These are phyloP conservation scores for Paramecium caudatum DNA, from an alignment of 73 alveolate genomes.

Conservation along the genomic window DNA sequence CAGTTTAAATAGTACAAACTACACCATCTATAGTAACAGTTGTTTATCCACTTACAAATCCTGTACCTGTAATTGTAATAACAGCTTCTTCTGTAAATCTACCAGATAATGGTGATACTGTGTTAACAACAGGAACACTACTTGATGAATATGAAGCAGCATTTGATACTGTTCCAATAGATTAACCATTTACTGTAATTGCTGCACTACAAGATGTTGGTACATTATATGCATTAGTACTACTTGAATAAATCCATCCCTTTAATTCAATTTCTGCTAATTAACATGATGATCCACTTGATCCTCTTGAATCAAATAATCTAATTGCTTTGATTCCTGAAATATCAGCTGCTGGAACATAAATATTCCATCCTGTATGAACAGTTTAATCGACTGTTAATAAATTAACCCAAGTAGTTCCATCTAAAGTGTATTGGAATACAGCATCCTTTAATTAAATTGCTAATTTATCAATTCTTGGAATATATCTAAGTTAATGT, in stretches of 20 bases:
- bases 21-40: constrained; percentile 81
- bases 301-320: constrained; percentile 65
- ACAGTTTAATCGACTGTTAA: constrained; percentile 58
- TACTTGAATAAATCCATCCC: constrained; percentile 53
- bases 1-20: constrained; percentile 69
- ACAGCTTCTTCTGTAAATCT: constrained; percentile 13
- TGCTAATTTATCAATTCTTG: constrained; percentile 65
- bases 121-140: constrained; percentile 6
- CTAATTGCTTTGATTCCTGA: constrained; percentile 12
- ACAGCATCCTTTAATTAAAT: constrained; percentile 48
- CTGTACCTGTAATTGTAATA: constrained; percentile 65
- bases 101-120: constrained; percentile 48
- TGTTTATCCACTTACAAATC: constrained; percentile 64
- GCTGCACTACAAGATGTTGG: constrained; percentile 47
- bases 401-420: constrained; percentile 61
- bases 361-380: constrained; percentile 72
- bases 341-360: constrained; percentile 38
- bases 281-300: constrained; percentile 64
- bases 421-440: constrained; percentile 69
- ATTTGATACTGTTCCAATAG: neutral
- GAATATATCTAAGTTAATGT: constrained; percentile 42
- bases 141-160: constrained; percentile 43
- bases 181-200: constrained; percentile 30
- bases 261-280: constrained; percentile 72
- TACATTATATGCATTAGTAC: constrained; percentile 11